These are phyloP conservation scores for Neopestalotiopsis sp. DNA, from an alignment of 2,329 filamentous ascomycete species.

Conservation along the genomic window DNA sequence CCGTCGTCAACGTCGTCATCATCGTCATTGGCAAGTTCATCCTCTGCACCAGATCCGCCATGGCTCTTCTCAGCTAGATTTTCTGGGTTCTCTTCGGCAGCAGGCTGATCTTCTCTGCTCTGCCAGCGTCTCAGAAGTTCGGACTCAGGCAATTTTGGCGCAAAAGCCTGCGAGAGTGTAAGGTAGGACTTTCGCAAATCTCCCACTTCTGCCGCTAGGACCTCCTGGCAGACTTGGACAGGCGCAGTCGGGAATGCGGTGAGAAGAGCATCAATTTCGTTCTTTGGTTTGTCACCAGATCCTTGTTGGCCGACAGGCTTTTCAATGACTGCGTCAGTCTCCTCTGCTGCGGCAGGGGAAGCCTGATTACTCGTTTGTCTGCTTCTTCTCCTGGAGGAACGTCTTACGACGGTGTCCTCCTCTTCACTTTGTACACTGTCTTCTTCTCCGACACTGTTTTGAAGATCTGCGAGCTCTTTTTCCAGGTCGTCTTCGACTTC, in stretches of 20 bases:
- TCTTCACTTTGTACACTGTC: constrained; percentile 2
- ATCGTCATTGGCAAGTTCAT: not conserved
- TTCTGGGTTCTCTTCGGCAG: not conserved
- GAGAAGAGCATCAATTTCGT: constrained; percentile 41
- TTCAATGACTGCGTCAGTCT: not conserved
- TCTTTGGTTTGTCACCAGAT: not conserved
- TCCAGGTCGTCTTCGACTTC: constrained; percentile 38
- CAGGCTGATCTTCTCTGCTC: not conserved
- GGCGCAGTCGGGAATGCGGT: constrained; percentile 49
- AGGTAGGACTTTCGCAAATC: constrained; percentile 45
- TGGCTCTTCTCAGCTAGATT: not conserved
- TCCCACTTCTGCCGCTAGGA: constrained; percentile 38
- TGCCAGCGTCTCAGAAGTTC: constrained; percentile 20
- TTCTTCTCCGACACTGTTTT: not conserved
- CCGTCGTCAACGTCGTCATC: constrained; percentile 6
- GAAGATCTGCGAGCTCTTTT: constrained; percentile 48
- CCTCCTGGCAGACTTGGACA: constrained; percentile 39
- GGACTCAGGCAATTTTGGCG: constrained; percentile 32
- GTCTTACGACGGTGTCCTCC: constrained; percentile 27
- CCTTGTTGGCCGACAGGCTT: not conserved
- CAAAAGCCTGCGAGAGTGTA: constrained; percentile 37
- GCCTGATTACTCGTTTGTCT: not conserved
- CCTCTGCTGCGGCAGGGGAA: not conserved
- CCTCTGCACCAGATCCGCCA: not conserved
- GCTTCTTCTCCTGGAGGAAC: not conserved